Evolutionary conservation across 331 rosid genomes (phyloP), one percentile per base, ranked within the genome.

Genomic region (Quercus phellos): DNA sequence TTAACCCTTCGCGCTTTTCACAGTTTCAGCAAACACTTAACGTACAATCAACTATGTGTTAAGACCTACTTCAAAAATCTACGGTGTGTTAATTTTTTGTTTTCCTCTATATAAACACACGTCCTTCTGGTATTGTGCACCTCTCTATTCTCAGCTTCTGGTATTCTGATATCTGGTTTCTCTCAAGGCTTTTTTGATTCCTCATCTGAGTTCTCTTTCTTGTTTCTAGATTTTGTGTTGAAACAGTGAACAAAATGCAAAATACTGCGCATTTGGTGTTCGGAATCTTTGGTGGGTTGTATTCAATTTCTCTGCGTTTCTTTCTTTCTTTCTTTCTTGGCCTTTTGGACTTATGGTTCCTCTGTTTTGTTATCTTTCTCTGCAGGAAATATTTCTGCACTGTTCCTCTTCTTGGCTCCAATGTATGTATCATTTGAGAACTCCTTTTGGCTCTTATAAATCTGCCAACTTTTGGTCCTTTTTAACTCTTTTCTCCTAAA

Each of bases 321-420:
- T 35, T 29, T 3, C 58, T 67, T 58, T 68, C 64, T 7, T 58
- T 68, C 64, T 7, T 50, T 21, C 55, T 51, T 35, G 12, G 24
- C 19, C 19, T 74, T 6, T 58, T 55, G 9, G 13, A 51, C 53
- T 53, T 69, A 42, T 11, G 11, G 5, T 67, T 76, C 12, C 51
- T 74, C 68, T 77, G 74, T 22, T 74, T 68, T 76, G 74, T 56
- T 79, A 12, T 46, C 77, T 60, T 4, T 70, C 43, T 18, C 50
- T 72, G 32, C 86, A 95, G 99, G 99, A 46, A 95, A 95, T 88
- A 96, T 78, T 29, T 83, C 90, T 8, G 99, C 98, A 80, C 74
- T 95, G 72, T 95, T 95, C 87, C 99, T 95, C 90, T 95, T 91
- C 94, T 82, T 95, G 81, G 70, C 99, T 22, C 99, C 99, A 24